Conservation (phyloP, 2,329 filamentous ascomycete genomes). For the Colletotrichum sansevieriae region DNA sequence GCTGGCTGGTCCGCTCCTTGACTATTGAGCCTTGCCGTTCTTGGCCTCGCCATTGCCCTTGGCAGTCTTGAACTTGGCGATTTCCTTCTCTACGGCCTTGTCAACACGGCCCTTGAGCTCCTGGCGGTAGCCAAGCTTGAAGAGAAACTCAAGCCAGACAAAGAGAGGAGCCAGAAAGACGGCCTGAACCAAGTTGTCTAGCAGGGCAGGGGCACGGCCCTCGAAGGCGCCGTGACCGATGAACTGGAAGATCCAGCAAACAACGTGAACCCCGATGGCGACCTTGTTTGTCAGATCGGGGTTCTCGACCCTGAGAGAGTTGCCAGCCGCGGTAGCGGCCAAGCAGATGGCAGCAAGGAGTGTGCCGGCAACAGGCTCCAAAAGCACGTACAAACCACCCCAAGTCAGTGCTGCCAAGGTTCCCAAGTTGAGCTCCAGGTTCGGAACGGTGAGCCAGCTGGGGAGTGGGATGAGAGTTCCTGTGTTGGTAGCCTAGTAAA, state of each 20-base stretch:
- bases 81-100: constrained; percentile 79
- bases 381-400: constrained; percentile 84
- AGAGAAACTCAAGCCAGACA: constrained; percentile 95
- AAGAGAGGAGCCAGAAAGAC: constrained; percentile 95
- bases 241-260: constrained; percentile 91
- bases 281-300: constrained; percentile 63
- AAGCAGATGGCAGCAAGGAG: constrained; percentile 82
- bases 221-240: constrained; percentile 92
- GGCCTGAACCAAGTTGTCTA: constrained; percentile 93
- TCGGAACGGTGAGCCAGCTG: constrained; percentile 75
- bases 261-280: constrained; percentile 76
- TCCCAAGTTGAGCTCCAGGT: constrained; percentile 75
- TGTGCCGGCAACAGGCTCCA: constrained; percentile 92
- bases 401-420: constrained; percentile 77
- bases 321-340: constrained; percentile 78
- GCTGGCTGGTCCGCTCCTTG: constrained; percentile 7
- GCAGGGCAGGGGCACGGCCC: constrained; percentile 85
- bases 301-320: constrained; percentile 76
- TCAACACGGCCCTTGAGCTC: constrained; percentile 87
- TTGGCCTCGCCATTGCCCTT: constrained; percentile 60
- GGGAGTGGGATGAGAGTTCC: constrained; percentile 75
- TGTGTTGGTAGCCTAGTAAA: constrained; percentile 69
- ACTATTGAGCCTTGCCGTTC: constrained; percentile 65
- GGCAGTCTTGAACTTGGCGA: constrained; percentile 77
- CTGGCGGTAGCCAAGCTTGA: constrained; percentile 89